These are phyloP conservation scores for Taphrina confusa DNA, from an alignment of 1,139 yeast genomes.

Conservation along the genomic window DNA sequence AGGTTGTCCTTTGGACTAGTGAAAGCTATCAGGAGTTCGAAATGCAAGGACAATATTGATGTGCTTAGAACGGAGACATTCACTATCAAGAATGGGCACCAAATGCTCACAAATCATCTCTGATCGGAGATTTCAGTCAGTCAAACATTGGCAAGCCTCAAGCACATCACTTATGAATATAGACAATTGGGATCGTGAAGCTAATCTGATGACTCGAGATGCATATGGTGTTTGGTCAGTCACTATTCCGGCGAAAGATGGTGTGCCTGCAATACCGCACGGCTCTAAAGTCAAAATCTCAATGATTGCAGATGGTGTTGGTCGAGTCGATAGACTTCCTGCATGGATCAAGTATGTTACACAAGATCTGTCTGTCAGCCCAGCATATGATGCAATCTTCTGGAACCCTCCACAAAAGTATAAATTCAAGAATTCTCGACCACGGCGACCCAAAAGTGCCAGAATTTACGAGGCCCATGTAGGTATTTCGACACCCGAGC, in stretches of 20 bases:
- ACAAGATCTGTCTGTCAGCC: constrained; percentile 56
- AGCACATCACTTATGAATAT: not conserved
- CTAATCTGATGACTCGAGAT: constrained; percentile 60
- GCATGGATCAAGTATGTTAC: constrained; percentile 89
- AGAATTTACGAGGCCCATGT: constrained; percentile 93
- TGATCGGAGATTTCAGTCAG: constrained; percentile 80
- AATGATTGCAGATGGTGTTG: constrained; percentile 66
- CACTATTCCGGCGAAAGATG: constrained; percentile 55
- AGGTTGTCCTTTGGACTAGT: too few species aligned
- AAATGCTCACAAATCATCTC: constrained; percentile 67
- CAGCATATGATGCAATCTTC: constrained; percentile 79
- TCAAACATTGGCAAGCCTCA: not conserved
- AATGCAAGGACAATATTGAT: too few species aligned
- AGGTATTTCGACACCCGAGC: constrained; percentile 91
- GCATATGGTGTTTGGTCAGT: constrained; percentile 71
- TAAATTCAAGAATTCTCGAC: constrained; percentile 57
- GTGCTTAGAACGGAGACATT: constrained; percentile 54
- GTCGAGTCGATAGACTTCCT: constrained; percentile 74
- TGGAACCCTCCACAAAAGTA: constrained; percentile 79
- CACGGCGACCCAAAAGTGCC: constrained; percentile 62
- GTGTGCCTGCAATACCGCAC: constrained; percentile 71
- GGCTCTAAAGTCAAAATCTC: constrained; percentile 68
- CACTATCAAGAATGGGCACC: constrained; percentile 85
- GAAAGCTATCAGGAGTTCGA: not conserved
- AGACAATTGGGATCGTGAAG: constrained; percentile 65